Evolutionary conservation across 306 rosid species (phyloP), one percentile per base, ranked within the genome.

Genomic region (Gillenia trifoliata): DNA sequence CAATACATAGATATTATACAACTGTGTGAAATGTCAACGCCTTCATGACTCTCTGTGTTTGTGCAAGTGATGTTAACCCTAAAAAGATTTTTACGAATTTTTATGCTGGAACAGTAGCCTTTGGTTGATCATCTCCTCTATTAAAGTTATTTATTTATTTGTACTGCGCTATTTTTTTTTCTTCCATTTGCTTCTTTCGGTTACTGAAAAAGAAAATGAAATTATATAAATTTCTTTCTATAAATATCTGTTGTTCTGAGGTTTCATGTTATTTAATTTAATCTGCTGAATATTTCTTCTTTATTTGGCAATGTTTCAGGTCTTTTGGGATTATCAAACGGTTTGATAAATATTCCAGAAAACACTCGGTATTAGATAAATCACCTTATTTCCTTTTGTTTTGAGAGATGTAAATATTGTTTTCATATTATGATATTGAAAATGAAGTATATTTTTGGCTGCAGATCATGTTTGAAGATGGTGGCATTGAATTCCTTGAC

Each of bases 391-490:
- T 38, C 41, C 2, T 38, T 38, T 38, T 38, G 41, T 56, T 41
- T 25, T 66, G 60, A 28, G 4, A 41, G 34, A 66, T 12, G 8
- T 25, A 11, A 59, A 8, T 55, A 34, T 33, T 15, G 50, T 71
- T 33, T 22, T 8, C 10, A 12, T 49, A 12, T n/a, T n/a, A 52
- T 12, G 3, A 49, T 45, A 10, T n/a, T 50, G 45, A 19, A 40
- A 19, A 50, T 22, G 23, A 9, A 43, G 31, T 9, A 31, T 23
- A 38, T 56, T 43, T 69, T 49, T 80, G 8, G 56, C 77, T 85
- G 83, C 89, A 93, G 97, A 80, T 91, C 83, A 74, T 89, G 96
- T 89, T 91, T 84, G 97, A 91, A 79, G 90, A 86, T 66, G 97
- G 97, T 25, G 49, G 66, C 66, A 64, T 78, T 63, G 90, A 87